Conservation (phyloP, 73 alveolate species). For the Tetrahymena malaccensis region DNA sequence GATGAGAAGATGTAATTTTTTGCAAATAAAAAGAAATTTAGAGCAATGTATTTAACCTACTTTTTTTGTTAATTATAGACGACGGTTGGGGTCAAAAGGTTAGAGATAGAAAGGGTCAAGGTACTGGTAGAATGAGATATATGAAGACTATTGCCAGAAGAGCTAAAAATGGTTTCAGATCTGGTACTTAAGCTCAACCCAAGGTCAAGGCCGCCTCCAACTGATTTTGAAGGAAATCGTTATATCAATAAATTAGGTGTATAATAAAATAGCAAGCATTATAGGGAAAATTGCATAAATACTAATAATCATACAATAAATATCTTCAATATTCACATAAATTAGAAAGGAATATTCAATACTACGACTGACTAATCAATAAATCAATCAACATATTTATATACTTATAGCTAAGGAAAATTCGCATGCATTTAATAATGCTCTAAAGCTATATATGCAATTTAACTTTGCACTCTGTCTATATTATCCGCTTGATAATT, state of each 20-base stretch:
- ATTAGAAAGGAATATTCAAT: neutral
- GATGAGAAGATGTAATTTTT: slow-evolving; percentile 57
- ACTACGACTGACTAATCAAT: neutral
- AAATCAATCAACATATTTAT: neutral
- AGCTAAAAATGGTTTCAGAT: slow-evolving; percentile 86
- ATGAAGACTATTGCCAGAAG: slow-evolving; percentile 71
- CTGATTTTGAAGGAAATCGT: neutral
- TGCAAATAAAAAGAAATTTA: neutral
- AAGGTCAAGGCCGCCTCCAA: slow-evolving; percentile 24
- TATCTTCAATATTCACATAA: neutral
- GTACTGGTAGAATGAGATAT: slow-evolving; percentile 84
- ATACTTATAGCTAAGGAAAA: neutral
- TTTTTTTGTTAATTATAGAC: slow-evolving; percentile 39
- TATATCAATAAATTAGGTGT: neutral
- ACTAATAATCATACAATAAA: neutral
- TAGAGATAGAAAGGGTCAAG: slow-evolving; percentile 59
- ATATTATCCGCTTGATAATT: neutral
- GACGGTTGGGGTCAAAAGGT: slow-evolving; percentile 68
- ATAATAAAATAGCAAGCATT: neutral
- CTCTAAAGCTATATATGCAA: neutral
- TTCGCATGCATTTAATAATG: neutral
- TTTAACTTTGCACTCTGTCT: neutral
- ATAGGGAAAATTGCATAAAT: neutral
- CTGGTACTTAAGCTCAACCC: slow-evolving; percentile 59
- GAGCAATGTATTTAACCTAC: neutral